Conservation (phyloP, 2,329 filamentous ascomycete genomes). For the Aspergillus ruber region DNA sequence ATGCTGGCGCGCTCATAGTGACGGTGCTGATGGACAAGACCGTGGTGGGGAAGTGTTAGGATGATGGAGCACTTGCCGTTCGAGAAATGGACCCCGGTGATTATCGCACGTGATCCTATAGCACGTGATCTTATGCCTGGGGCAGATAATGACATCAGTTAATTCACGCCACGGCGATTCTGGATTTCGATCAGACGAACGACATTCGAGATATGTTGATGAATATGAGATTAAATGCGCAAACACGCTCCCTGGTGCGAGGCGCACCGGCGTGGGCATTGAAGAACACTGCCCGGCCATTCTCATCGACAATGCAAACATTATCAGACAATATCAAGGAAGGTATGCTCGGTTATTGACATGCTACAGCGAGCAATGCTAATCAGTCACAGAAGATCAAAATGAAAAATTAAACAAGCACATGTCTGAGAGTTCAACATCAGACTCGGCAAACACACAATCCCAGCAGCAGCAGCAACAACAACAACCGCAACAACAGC, state of each 20-base stretch:
- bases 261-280: neutral
- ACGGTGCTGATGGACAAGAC: neutral
- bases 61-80: neutral
- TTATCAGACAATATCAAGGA: neutral
- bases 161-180: neutral
- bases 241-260: neutral
- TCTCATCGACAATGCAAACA: neutral
- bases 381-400: neutral
- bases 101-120: neutral
- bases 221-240: neutral
- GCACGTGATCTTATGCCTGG: neutral
- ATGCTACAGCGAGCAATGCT: neutral
- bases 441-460: neutral
- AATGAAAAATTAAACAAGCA: neutral
- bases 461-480: slow-evolving; percentile 2
- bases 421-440: neutral
- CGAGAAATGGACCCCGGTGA: neutral
- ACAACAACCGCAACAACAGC: slow-evolving; percentile 5
- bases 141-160: neutral
- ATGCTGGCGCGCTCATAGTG: slow-evolving; percentile 49
- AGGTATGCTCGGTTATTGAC: neutral
- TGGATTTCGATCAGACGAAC: neutral
- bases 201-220: neutral
- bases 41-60: neutral
- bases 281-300: neutral